These are phyloP conservation scores for Prunus dulcis DNA, from an alignment of 306 rosid species.

Conservation along the genomic window DNA sequence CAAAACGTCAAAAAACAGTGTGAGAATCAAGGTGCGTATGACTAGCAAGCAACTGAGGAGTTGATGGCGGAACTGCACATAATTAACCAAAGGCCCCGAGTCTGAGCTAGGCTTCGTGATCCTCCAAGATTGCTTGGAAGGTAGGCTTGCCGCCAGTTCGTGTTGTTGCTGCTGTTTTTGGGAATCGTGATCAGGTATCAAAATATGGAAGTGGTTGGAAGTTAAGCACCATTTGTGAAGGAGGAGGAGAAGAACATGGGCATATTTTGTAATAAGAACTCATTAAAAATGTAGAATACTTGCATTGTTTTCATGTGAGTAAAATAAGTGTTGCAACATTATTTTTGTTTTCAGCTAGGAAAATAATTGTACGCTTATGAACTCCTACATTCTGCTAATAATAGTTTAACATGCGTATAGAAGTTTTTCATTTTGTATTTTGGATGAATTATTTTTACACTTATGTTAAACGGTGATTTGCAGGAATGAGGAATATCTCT, in stretches of 20 bases:
- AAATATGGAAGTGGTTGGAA: constrained; percentile 4
- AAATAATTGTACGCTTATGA: too few relatives aligned
- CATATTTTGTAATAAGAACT: neutral
- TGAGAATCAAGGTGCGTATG: constrained; percentile 43
- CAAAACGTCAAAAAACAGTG: neutral
- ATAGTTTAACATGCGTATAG: too few relatives aligned
- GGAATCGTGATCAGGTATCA: neutral
- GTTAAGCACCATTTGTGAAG: constrained; percentile 33
- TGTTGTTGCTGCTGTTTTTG: neutral
- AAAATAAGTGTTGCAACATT: neutral
- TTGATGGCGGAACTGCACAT: constrained; percentile 28
- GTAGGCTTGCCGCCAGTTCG: constrained; percentile 29
- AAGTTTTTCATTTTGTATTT: too few relatives aligned
- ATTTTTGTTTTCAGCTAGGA: too few relatives aligned
- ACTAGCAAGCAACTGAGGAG: constrained; percentile 29
- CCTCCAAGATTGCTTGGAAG: constrained; percentile 35
- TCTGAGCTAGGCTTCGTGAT: constrained; percentile 28
- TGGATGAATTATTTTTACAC: too few relatives aligned
- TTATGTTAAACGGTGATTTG: too few relatives aligned
- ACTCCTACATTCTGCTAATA: too few relatives aligned
- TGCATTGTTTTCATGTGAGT: neutral
- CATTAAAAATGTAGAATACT: neutral
- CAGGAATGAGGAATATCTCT: too few relatives aligned
- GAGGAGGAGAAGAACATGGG: neutral
- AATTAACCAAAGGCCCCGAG: constrained; percentile 14